A percentile compares a stretch with the other conserved stretches of the same genome.
These are phyloP conservation scores for Davidsoniella eucalypti DNA, from an alignment of 2,329 filamentous ascomycete species.

Conservation along the genomic window DNA sequence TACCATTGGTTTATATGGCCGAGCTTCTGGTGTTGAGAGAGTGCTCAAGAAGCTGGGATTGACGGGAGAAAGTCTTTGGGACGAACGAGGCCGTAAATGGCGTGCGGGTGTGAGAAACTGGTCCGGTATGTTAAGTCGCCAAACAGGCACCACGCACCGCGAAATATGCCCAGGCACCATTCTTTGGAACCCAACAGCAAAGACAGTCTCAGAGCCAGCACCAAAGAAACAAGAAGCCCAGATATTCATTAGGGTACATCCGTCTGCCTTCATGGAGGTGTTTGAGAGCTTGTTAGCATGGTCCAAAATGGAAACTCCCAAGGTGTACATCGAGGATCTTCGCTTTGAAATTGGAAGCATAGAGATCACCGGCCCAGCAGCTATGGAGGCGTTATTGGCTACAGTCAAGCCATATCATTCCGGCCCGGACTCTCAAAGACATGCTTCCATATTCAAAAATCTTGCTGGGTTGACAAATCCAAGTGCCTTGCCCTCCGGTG, in stretches of 20 bases:
- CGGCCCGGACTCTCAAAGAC: slow-evolving; percentile 19
- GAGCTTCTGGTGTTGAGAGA: slow-evolving; percentile 42
- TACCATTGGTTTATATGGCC: slow-evolving; percentile 63
- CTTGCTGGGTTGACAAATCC: slow-evolving; percentile 48
- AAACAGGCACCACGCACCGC: slow-evolving; percentile 32
- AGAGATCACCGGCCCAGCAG: slow-evolving; percentile 47
- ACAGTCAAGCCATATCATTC: slow-evolving; percentile 40
- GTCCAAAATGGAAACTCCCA: slow-evolving; percentile 42
- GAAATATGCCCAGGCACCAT: slow-evolving; percentile 57
- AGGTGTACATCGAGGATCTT: slow-evolving; percentile 48
- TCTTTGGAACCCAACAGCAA: slow-evolving; percentile 48
- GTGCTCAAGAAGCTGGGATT: slow-evolving; percentile 52
- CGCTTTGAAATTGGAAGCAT: slow-evolving; percentile 50
- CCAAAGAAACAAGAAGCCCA: slow-evolving; percentile 17
- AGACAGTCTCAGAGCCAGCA: neutral
- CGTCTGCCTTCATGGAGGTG: slow-evolving; percentile 56
- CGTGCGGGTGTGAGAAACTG: slow-evolving; percentile 34
- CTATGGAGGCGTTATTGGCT: slow-evolving; percentile 60
- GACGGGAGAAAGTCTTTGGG: slow-evolving; percentile 43
- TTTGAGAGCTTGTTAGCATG: slow-evolving; percentile 46
- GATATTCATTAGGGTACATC: slow-evolving; percentile 62
- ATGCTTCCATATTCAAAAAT: slow-evolving; percentile 33
- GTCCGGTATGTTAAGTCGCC: slow-evolving; percentile 34
- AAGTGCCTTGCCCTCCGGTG: slow-evolving; percentile 50
- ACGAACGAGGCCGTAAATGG: slow-evolving; percentile 53